phyloP scores from a whole-genome alignment of 306 rosid genomes.

The Carpinus fangiana region DNA sequence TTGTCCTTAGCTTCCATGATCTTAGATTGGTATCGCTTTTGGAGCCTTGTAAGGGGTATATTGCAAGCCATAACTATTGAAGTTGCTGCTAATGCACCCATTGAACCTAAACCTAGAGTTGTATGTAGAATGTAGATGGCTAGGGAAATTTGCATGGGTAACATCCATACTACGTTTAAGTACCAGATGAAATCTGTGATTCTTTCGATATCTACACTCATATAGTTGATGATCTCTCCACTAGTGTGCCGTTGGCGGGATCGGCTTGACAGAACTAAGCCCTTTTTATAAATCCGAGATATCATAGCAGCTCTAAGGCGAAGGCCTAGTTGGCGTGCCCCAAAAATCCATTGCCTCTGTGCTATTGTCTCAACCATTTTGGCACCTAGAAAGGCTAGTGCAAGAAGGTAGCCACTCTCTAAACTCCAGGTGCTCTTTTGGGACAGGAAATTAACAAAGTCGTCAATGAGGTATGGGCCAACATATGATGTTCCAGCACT shows the following conservation, averaged over 20 bases:
- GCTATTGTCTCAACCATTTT: constrained; percentile 75
- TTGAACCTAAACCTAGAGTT: constrained; percentile 74
- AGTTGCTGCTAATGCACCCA: constrained; percentile 78
- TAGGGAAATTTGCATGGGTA: constrained; percentile 81
- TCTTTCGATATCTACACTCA: constrained; percentile 97
- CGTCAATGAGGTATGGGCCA: constrained; percentile 89
- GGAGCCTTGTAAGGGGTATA: constrained; percentile 76
- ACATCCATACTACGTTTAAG: constrained; percentile 82
- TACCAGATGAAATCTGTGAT: constrained; percentile 85
- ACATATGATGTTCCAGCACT: constrained; percentile 83
- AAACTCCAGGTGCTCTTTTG: constrained; percentile 54
- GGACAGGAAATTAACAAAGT: constrained; percentile 65
- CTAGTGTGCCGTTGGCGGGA: constrained; percentile 77
- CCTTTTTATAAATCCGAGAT: constrained; percentile 77
- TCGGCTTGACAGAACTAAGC: constrained; percentile 59
- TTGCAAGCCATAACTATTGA: constrained; percentile 67
- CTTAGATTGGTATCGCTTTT: constrained; percentile 72
- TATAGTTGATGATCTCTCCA: constrained; percentile 90
- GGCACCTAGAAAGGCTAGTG: constrained; percentile 69
- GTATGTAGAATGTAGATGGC: constrained; percentile 74
- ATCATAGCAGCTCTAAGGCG: constrained; percentile 83
- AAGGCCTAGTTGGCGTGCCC: constrained; percentile 92
- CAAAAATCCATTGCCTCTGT: constrained; percentile 94
- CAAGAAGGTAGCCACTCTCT: constrained; percentile 65
- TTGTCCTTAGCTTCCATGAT: constrained; percentile 92